Percentiles rank a stretch among this genome's conserved stretches.
Evolutionary conservation across 768 basidiomycete species (phyloP).

Genomic region (Kockovaella imperatae): DNA sequence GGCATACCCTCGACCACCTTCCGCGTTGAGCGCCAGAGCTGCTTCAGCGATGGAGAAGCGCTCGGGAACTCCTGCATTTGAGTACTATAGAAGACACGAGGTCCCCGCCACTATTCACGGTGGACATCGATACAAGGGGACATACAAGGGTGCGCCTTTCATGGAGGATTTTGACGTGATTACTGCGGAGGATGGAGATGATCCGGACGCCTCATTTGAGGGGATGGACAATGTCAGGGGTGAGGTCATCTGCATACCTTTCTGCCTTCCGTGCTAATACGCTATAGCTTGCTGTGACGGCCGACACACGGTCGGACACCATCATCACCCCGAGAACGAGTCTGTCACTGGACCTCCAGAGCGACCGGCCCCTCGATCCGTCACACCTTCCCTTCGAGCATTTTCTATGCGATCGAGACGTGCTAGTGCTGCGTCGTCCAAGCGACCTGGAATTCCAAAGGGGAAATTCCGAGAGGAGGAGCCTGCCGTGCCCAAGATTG

Average conservation of each 20-base stretch:
- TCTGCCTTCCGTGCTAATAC: background rate
- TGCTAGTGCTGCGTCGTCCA: slow-evolving; percentile 6
- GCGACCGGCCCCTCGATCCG: slow-evolving; percentile 9
- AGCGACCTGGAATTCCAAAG: too few relatives aligned
- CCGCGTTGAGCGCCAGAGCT: slow-evolving; percentile 18
- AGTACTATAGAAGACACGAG: slow-evolving; percentile 65
- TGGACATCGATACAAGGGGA: slow-evolving; percentile 34
- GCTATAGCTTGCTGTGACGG: slow-evolving; percentile 40
- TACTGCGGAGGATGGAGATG: slow-evolving; percentile 38
- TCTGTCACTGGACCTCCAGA: slow-evolving; percentile 7
- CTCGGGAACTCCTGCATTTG: slow-evolving; percentile 80
- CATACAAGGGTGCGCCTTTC: slow-evolving; percentile 27
- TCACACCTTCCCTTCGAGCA: slow-evolving; percentile 11
- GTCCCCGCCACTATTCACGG: slow-evolving; percentile 28
- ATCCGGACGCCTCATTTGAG: slow-evolving; percentile 65
- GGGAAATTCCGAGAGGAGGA: too few relatives aligned
- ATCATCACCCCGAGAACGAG: slow-evolving; percentile 23
- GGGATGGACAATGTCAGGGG: slow-evolving; percentile 89
- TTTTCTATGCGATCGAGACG: slow-evolving; percentile 21
- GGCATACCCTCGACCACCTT: slow-evolving; percentile 16
- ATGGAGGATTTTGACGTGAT: slow-evolving; percentile 34
- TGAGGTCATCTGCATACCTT: slow-evolving; percentile 13
- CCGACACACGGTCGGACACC: slow-evolving; percentile 34
- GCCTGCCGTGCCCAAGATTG: too few relatives aligned
- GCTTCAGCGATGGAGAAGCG: slow-evolving; percentile 59